phyloP scores from a whole-genome alignment of 352 stramenopile genomes.

The Globisporangium cystogenes region DNA sequence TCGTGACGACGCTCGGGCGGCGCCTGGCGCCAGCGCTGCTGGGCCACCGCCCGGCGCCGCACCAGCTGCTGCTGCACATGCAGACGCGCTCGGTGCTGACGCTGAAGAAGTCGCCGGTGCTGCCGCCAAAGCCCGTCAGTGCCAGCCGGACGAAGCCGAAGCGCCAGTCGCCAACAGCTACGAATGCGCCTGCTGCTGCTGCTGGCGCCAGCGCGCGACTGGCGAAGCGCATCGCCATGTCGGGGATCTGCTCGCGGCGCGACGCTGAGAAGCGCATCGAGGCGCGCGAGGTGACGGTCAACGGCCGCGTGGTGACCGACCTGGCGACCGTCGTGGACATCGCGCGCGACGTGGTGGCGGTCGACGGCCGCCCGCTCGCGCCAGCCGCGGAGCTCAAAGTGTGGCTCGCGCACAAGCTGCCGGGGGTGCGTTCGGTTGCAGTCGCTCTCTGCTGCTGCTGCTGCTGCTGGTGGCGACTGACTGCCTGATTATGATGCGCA shows the following conservation, averaged over 20 bases:
- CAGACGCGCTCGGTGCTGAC: conserved; percentile 15
- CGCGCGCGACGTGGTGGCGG: conserved; percentile 39
- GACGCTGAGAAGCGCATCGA: conserved; percentile 82
- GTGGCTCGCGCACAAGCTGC: conserved; percentile 87
- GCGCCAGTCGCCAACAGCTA: neutral
- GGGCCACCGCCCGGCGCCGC: neutral
- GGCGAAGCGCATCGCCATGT: conserved; percentile 81
- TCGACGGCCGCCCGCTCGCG: conserved; percentile 47
- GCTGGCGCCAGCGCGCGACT: conserved; percentile 30
- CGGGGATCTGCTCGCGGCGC: conserved; percentile 72
- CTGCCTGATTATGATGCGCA: conserved; percentile 13
- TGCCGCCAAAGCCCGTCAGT: conserved; percentile 3
- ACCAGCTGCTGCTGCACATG: neutral
- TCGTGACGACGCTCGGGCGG: neutral
- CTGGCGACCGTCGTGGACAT: conserved; percentile 55
- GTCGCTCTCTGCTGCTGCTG: neutral
- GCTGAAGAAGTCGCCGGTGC: conserved; percentile 23
- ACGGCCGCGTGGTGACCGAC: conserved; percentile 54
- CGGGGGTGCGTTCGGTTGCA: conserved; percentile 39
- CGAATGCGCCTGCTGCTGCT: neutral
- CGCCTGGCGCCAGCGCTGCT: neutral
- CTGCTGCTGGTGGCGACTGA: neutral
- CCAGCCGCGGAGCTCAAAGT: conserved; percentile 42
- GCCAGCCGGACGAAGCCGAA: conserved; percentile 5
- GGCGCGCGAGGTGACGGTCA: conserved; percentile 66